Evolutionary conservation across 306 rosid genomes (phyloP).

Genomic region (Trifolium subterraneum): DNA sequence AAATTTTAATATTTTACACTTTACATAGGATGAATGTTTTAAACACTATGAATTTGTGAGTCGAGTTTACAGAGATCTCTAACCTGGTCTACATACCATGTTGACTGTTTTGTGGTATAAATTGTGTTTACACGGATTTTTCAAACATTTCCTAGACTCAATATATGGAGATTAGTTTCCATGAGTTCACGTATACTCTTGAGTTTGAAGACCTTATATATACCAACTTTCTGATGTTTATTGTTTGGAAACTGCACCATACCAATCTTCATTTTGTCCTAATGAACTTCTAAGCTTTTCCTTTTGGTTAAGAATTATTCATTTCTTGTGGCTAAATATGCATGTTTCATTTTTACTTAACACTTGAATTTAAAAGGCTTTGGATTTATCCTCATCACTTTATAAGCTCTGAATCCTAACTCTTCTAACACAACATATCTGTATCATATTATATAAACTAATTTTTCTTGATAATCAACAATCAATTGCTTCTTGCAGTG

Average conservation of each 20-base stretch:
- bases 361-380: background rate
- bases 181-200: background rate
- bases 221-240: slow-evolving; percentile 11
- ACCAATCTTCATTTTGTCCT: slow-evolving; percentile 3
- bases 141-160: background rate
- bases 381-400: slow-evolving; percentile 1
- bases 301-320: slow-evolving; percentile 27
- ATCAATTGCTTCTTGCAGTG: slow-evolving; percentile 53
- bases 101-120: background rate
- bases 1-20: background rate
- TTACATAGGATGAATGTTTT: background rate
- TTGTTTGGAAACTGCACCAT: slow-evolving; percentile 20
- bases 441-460: slow-evolving; percentile 12
- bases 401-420: background rate
- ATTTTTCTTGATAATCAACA: slow-evolving; percentile 10
- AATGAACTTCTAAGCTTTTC: slow-evolving; percentile 7
- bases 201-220: background rate
- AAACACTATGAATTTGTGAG: background rate
- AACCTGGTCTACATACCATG: background rate
- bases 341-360: background rate
- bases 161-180: background rate
- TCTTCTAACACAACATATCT: background rate
- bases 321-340: slow-evolving; percentile 13
- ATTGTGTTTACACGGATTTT: slow-evolving; percentile 7
- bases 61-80: background rate